Conservation (phyloP, 2,329 filamentous ascomycete genomes). For the Colletotrichum eleusines region DNA sequence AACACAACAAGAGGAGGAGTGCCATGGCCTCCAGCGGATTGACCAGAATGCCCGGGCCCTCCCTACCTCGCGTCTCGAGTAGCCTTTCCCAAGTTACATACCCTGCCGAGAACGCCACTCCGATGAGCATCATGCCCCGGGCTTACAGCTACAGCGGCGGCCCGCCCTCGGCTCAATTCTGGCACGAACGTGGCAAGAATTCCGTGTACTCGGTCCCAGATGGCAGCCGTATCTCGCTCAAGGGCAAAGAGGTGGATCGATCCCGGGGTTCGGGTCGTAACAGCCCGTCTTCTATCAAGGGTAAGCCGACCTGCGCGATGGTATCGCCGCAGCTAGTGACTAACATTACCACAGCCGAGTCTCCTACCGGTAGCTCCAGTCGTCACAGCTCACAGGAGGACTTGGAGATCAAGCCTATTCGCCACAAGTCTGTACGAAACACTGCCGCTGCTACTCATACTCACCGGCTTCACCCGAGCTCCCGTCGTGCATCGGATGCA, state of each 20-base stretch:
- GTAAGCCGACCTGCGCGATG: constrained; percentile 41
- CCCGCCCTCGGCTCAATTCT: constrained; percentile 45
- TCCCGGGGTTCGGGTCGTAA: constrained; percentile 49
- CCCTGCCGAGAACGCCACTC: constrained; percentile 55
- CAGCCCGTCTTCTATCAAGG: constrained; percentile 55
- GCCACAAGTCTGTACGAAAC: constrained; percentile 40
- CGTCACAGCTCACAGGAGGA: constrained; percentile 57
- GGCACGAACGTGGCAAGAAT: constrained; percentile 48
- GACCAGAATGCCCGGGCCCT: constrained; percentile 51
- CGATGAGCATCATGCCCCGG: constrained; percentile 55
- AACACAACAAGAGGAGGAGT: constrained; percentile 63
- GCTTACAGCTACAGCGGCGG: constrained; percentile 59
- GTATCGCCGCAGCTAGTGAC: constrained; percentile 24
- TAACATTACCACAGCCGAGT: constrained; percentile 34
- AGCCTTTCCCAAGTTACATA: constrained; percentile 62
- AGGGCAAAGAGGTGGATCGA: constrained; percentile 59
- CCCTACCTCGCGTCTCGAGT: constrained; percentile 60
- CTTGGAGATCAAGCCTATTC: constrained; percentile 53
- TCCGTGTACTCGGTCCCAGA: constrained; percentile 49
- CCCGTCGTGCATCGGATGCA: constrained; percentile 48
- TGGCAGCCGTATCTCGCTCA: constrained; percentile 49
- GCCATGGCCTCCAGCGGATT: constrained; percentile 58
- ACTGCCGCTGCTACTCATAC: constrained; percentile 16
- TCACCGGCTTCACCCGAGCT: constrained; percentile 47
- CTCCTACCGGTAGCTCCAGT: constrained; percentile 52